Percentiles rank a stretch among this genome's conserved stretches.
Conservation (phyloP, 495 filamentous ascomycete species). For the Penicillium samsonianum region DNA sequence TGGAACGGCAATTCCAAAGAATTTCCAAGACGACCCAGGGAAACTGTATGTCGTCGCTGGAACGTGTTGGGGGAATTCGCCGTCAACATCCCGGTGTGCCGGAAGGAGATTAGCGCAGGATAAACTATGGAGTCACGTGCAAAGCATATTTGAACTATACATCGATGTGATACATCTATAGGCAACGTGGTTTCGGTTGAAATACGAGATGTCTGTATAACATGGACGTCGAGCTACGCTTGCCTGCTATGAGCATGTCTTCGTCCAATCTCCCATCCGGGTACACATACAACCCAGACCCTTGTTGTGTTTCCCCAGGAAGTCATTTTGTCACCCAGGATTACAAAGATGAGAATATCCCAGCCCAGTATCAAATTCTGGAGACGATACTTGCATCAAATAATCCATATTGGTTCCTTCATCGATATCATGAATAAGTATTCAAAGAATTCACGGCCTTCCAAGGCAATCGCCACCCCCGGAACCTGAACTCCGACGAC, state of each 20-base stretch:
- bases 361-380: neutral
- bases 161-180: neutral
- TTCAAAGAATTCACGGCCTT: neutral
- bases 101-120: conserved; percentile 11
- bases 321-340: neutral
- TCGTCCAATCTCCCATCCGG: too few species aligned
- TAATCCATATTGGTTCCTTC: neutral
- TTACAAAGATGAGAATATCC: neutral
- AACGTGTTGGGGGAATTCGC: conserved; percentile 2
- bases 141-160: conserved; percentile 2
- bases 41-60: neutral
- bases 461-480: neutral
- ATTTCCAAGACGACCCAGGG: neutral
- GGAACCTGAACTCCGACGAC: neutral
- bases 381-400: neutral
- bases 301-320: neutral
- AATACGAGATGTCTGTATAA: neutral
- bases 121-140: conserved; percentile 1
- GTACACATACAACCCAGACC: neutral
- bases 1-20: conserved; percentile 2
- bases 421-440: neutral
- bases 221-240: too few species aligned
- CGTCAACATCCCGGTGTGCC: conserved; percentile 15
- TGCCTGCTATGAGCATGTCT: neutral
- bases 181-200: neutral